phyloP scores from a whole-genome alignment of 2,329 filamentous ascomycete species.

The Paracamarosporium sp. region DNA sequence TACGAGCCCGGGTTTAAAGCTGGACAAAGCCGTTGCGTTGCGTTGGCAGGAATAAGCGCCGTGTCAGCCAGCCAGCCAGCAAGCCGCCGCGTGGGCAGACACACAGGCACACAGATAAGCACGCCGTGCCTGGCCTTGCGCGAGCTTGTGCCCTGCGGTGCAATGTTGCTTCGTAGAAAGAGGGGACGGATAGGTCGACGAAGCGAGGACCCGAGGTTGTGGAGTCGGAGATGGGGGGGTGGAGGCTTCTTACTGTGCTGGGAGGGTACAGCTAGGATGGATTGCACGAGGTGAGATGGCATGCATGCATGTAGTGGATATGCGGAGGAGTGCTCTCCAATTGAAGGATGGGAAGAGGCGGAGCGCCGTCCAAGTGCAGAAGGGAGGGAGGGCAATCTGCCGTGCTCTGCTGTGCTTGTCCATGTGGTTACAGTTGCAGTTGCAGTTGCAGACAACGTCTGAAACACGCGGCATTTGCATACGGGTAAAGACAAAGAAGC shows the following conservation, averaged over 20 bases:
- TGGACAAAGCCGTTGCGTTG: background rate
- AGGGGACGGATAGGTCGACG: background rate
- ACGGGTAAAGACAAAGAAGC: no score
- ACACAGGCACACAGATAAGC: background rate
- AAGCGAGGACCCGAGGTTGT: background rate
- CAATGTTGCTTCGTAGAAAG: no score
- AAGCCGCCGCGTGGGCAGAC: background rate
- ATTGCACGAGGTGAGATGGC: no score
- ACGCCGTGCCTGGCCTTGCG: no score
- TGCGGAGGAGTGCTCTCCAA: no score
- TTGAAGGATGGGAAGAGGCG: background rate
- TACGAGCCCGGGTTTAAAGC: background rate
- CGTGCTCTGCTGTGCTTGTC: background rate
- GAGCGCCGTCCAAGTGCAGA: background rate
- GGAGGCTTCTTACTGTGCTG: background rate
- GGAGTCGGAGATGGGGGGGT: background rate
- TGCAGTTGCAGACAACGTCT: background rate
- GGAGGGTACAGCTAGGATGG: no score
- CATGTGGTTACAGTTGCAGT: background rate
- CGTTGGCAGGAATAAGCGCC: background rate
- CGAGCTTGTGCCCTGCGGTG: background rate
- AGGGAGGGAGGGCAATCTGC: no score
- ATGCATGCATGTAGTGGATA: no score
- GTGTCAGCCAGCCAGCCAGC: no score
- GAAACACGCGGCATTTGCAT: no score